Conservation (phyloP, 495 filamentous ascomycete genomes). For the Friedmanniomyces endolithicus region DNA sequence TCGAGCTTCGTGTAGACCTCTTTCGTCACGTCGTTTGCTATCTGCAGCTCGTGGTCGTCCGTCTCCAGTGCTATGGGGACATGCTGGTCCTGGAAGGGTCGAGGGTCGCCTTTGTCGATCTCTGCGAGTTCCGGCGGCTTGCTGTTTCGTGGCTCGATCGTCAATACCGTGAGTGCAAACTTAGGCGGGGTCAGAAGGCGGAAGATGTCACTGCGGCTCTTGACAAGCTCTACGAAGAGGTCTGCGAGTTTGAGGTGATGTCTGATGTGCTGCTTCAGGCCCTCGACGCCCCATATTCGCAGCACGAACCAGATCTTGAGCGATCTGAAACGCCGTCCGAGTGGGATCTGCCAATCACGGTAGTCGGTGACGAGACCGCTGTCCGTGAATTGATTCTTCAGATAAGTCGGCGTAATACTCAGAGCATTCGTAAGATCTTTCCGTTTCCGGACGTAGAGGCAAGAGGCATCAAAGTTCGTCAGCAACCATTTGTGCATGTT, state of each 20-base stretch:
- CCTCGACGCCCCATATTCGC: conserved; percentile 68
- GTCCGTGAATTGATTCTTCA: conserved; percentile 67
- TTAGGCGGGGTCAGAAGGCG: conserved; percentile 60
- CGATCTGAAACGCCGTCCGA: conserved; percentile 80
- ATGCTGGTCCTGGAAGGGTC: conserved; percentile 16
- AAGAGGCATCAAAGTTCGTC: conserved; percentile 86
- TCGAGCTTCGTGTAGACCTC: conserved; percentile 69
- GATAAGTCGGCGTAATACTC: conserved; percentile 71
- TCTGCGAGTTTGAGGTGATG: conserved; percentile 56
- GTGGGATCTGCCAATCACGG: conserved; percentile 95
- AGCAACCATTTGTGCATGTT: conserved; percentile 99
- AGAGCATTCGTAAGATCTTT: conserved; percentile 64
- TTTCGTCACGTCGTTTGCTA: conserved; percentile 57
- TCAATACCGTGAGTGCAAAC: conserved; percentile 74
- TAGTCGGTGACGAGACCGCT: conserved; percentile 87
- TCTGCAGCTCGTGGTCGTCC: conserved; percentile 34
- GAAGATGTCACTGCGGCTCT: conserved; percentile 56
- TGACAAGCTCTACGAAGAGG: conserved; percentile 49
- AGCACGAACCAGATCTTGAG: conserved; percentile 98
- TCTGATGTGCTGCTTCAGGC: conserved; percentile 61
- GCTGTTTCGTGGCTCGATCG: conserved; percentile 32
- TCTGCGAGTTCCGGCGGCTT: not conserved
- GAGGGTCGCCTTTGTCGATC: conserved; percentile 16
- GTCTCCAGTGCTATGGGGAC: conserved; percentile 4
- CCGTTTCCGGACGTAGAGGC: conserved; percentile 65